Evolutionary conservation across 2,329 filamentous ascomycete genomes (phyloP), one percentile per base, ranked within the genome.

Genomic region (Aureobasidium zeae): DNA sequence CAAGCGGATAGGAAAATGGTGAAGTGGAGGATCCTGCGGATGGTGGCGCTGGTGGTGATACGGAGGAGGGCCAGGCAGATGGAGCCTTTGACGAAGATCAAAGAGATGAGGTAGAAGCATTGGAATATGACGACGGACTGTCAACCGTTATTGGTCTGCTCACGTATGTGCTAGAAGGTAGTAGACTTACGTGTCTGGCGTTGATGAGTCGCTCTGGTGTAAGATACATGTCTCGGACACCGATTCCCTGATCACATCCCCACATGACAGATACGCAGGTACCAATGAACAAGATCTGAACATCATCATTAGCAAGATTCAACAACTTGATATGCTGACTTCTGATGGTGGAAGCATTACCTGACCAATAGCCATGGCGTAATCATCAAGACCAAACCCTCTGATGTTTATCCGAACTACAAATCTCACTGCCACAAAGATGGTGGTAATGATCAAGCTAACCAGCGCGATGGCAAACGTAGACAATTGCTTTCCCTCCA

Each of bases 61-160:
- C 70, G 66, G 15, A 73, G 64, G 33, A 74, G 64, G 38, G 72
- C 69, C 17, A 71, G 56, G 11, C 61, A 68, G 31, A 74, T 68
- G 1, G 70, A 68, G 17, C 69, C 59, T 46, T 71, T 72, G 42
- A 69, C 61, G 11, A 67, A 55, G 37, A 65, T 61, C 21, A 62
- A 67, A 9, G 63, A 62, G 43, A 69, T 52, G 12, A 69, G 63
- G 52, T 74, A 74, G 48, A 66, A 63, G 5, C 68, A 55, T 51
- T 73, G 69, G 41, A 68, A 69, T 12, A 74, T 59, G 59, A 68
- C 72, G 67, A 68, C 72, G 37, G 56, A 57, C 61, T 64, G 29
- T 9, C 11, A 11, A 25, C 11, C 11, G 2, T 25, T 11, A 25
- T 12, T 26, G 5, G 28, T 7, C 2, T 25, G 7, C 22, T 11